Evolutionary conservation across 495 filamentous ascomycete species (phyloP), one percentile per base, ranked within the genome.

Genomic region (Annulohypoxylon bovei): DNA sequence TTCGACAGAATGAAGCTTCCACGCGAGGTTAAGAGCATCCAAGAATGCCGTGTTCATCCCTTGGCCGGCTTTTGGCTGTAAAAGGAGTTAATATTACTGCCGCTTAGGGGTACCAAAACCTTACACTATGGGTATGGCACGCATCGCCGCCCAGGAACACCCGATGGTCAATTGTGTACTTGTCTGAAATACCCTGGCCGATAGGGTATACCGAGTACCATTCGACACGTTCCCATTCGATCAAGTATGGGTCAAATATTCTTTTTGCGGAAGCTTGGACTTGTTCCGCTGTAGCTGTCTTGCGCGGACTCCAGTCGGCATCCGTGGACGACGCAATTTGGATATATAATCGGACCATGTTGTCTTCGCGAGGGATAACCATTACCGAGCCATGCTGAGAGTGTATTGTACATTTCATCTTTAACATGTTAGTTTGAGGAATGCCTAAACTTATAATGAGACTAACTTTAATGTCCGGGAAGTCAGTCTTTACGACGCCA

Each of bases 331-430:
- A 87, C 40, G 89, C 89, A 62, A 93, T 84, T 79, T 93, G 89
- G 64, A 93, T 91, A 74, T 93, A 93, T 40, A 93, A 74, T 7
- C 91, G 87, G 6, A 91, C 91, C 87, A 93, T 88, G 71, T 88
- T 88, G 37, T 89, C 79, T 76, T 93, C 91, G 50, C 91, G 86
- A 4, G 91, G 91, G 62, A 93, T 92, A 57, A 91, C 90, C 79
- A 93, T 87, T 63, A 93, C 89, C 12, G 91, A 92, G 20, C 91
- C 91, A 40, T 86, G 77, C 73, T 86, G 81, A 16, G 89, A 89
- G 62, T 90, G 87, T 59, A 93, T 88, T 0, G 91, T 96, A 80
- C 93, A 96, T 87, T 97, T 97, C 85, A 94, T 95, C 93, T 94
- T 66, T 40, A 1, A 2, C 0, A 18, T 28, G 47, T 81, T 33